Conservation (phyloP, 176 grass and related monocot species). For the Oryza longistaminata region DNA sequence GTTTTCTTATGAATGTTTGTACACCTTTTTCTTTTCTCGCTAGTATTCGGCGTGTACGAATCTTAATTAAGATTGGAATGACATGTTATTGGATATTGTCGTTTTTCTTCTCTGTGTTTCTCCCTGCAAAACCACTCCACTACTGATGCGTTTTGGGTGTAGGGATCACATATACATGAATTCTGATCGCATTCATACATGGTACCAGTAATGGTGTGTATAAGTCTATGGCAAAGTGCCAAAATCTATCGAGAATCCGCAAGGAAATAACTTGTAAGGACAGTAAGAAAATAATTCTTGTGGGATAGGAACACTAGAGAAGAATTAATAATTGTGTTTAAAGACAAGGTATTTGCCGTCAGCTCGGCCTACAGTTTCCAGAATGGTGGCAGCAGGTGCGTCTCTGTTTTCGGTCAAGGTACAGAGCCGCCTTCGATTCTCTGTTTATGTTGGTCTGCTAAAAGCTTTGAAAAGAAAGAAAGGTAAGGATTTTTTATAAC, state of each 20-base stretch:
- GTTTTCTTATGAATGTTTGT: slow-evolving; percentile 26
- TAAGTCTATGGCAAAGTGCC: too few species aligned
- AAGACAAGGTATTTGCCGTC: neutral
- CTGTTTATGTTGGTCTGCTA: too few species aligned
- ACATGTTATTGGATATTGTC: neutral
- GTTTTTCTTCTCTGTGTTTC: neutral
- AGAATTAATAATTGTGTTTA: neutral
- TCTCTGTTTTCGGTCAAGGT: too few species aligned
- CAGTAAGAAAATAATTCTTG: too few species aligned
- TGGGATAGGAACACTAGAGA: neutral
- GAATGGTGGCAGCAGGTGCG: too few species aligned
- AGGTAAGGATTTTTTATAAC: too few species aligned
- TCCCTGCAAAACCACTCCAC: neutral
- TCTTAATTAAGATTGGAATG: neutral
- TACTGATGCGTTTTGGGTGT: neutral
- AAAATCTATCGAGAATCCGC: too few species aligned
- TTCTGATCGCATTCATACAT: neutral
- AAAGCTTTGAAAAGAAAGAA: too few species aligned
- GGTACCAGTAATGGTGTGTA: neutral
- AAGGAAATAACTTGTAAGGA: neutral
- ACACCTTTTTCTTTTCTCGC: neutral
- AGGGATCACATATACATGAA: too few species aligned
- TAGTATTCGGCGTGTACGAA: neutral
- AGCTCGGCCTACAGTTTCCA: too few species aligned
- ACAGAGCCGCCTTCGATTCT: too few species aligned